phyloP scores from a whole-genome alignment of 495 filamentous ascomycete species.

The Apiosordaria backusii region DNA sequence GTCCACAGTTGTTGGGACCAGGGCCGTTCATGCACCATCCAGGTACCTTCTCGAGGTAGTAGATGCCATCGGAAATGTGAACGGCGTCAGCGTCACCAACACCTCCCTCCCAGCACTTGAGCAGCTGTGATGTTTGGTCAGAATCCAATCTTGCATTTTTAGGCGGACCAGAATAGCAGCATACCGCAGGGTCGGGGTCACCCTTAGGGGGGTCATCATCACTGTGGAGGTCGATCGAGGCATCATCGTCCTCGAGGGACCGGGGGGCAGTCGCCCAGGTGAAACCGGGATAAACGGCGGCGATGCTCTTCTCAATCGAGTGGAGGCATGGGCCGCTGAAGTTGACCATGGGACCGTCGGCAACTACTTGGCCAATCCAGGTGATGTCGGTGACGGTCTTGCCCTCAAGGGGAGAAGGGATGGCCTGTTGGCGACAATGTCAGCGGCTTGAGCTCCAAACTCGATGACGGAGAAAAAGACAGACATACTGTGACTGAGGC shows the following conservation, averaged over 20 bases:
- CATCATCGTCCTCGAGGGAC: not conserved
- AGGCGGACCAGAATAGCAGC: not conserved
- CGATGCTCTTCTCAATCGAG: not conserved
- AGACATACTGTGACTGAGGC: not conserved
- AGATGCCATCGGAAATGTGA: not conserved
- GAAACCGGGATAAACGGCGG: not conserved
- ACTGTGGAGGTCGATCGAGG: not conserved
- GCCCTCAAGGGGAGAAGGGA: not conserved
- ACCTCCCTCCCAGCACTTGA: not conserved
- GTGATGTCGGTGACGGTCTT: not conserved
- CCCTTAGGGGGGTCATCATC: not conserved
- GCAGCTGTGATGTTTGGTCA: not conserved
- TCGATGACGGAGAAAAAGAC: not conserved
- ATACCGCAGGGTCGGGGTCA: not conserved
- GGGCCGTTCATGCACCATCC: not conserved
- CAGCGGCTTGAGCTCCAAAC: not conserved
- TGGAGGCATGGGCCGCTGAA: not conserved
- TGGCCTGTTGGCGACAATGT: not conserved
- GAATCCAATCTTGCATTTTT: not conserved
- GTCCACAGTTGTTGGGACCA: not conserved
- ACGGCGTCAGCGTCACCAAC: not conserved
- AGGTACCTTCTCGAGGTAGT: not conserved
- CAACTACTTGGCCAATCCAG: not conserved
- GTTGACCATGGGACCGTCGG: conserved; percentile 2
- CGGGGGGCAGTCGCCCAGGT: not conserved